Evolutionary conservation across 2,329 filamentous ascomycete species (phyloP), one percentile per base, ranked within the genome.

Genomic region (Diaporthe nobilis): DNA sequence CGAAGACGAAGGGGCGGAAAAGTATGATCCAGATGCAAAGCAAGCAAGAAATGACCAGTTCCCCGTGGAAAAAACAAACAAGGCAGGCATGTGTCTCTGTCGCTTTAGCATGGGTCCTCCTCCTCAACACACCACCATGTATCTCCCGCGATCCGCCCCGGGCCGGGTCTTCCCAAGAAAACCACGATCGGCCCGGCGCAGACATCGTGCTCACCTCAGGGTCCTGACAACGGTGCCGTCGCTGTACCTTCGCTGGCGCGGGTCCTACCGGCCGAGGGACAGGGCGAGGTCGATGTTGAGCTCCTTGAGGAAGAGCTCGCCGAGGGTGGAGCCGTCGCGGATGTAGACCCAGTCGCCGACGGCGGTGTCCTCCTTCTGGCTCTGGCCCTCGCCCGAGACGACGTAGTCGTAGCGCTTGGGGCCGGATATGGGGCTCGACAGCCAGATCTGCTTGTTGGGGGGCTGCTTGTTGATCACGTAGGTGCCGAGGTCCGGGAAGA

Each of bases 381-480:
- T 85, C 87, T 95, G 94, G 44, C 90, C 88, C 80, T 97, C 94
- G 75, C 92, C 92, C 63, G 87, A 80, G 70, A 96, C 83, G 73
- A 98, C 94, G 90, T 94, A 99, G 84, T 98, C 96, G 86, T 93
- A 99, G 75, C 96, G 93, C 86, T 98, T 98, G 20, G 97, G 97
- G 0, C 97, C 97, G 8, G 94, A 96, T 72, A 95, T 88, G 5
- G 97, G 97, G 58, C 95, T 98, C 51, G 95, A 97, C 61, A 98
- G 91, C 97, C 97, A 99, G 82, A 99, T 98, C 83, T 94, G 97
- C 88, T 95, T 97, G 88, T 98, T 98, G 28, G 96, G 95, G 0
- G 97, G 97, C 85, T 99, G 97, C 85, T 99, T 99, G 90, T 99
- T 99, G 86, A 99, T 90, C 76, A 99, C 94, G 83, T 97, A 99